Evolutionary conservation across 1,284 basidiomycete genomes (phyloP), one percentile per base, ranked within the genome.

Genomic region (Wolfiporia cocos): DNA sequence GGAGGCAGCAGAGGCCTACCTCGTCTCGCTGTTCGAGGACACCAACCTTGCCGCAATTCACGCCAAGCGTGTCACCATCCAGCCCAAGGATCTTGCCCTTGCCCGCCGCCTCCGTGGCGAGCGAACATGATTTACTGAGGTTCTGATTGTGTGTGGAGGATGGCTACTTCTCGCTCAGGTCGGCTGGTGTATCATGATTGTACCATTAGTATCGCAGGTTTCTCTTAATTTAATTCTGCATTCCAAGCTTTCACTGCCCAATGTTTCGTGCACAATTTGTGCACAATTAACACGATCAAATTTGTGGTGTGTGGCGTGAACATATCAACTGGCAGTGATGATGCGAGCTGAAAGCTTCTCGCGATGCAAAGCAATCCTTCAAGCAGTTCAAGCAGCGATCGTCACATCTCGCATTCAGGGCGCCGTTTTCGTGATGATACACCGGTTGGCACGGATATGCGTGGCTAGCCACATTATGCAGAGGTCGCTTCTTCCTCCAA

Each of bases 1-100:
- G 65, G 83, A 88, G 64, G 83, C 86, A 1, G 74, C 80, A 23
- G 85, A 88, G 67, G 72, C 74, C 2, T 89, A 89, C 70, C 81
- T 87, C 51, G 86, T 90, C 58, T 85, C 81, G 20, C 68, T 90
- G 53, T 89, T 89, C 55, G 76, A 81, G 49, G 77, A 80, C 49
- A 78, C 80, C 56, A 84, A 85, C 61, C 69, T 85, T 53, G 78
- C 78, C 39, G 82, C 81, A 38, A 84, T 86, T 59, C 82, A 86
- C 62, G 81, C 81, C 19, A 86, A 85, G 71, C 79, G 76, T 58
- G 76, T 81, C 28, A 78, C 76, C n/a, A 78, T 78, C 59, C 82
- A 86, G 63, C 81, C 81, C 34, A 84, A 86, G 68, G 83, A 86
- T 63, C 73, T 86, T 52, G n/a, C n/a, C n/a, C n/a, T 57, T 35